Percentiles rank a stretch among this genome's conserved stretches.
Conservation (phyloP, 352 stramenopile species). For the Elongisporangium anandrum region DNA sequence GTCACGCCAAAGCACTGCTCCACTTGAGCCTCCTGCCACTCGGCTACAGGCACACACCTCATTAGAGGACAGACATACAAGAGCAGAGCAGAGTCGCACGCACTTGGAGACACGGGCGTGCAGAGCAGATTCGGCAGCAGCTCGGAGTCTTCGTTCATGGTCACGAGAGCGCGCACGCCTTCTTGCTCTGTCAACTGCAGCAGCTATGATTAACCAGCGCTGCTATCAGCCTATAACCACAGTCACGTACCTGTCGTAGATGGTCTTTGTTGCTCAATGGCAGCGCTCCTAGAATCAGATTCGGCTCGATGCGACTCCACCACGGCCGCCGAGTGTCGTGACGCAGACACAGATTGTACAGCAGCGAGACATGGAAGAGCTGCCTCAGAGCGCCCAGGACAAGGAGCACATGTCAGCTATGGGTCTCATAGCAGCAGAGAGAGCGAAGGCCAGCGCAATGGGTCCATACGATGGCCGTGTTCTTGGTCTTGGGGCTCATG, state of each 20-base stretch:
- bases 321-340: conserved; percentile 49
- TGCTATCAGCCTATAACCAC: conserved; percentile 1
- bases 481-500: not conserved
- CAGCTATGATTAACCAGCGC: too few species aligned
- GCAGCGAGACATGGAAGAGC: conserved; percentile 75
- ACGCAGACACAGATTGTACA: conserved; percentile 65
- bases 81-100: not conserved
- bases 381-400: conserved; percentile 5
- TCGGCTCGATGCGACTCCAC: conserved; percentile 66
- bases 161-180: conserved; percentile 63
- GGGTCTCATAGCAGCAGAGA: not conserved
- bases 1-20: conserved; percentile 63
- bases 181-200: conserved; percentile 44
- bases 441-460: not conserved
- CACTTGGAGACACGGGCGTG: conserved; percentile 44
- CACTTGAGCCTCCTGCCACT: conserved; percentile 46
- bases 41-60: conserved; percentile 18
- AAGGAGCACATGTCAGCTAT: not conserved
- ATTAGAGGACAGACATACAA: not conserved
- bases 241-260: conserved; percentile 23
- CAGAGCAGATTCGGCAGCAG: conserved; percentile 60
- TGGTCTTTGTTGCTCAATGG: conserved; percentile 55
- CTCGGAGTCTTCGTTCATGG: conserved; percentile 72
- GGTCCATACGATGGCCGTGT: not conserved
- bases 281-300: conserved; percentile 65